phyloP scores from a whole-genome alignment of 2,329 filamentous ascomycete species.

The Fusarium anthophilum region DNA sequence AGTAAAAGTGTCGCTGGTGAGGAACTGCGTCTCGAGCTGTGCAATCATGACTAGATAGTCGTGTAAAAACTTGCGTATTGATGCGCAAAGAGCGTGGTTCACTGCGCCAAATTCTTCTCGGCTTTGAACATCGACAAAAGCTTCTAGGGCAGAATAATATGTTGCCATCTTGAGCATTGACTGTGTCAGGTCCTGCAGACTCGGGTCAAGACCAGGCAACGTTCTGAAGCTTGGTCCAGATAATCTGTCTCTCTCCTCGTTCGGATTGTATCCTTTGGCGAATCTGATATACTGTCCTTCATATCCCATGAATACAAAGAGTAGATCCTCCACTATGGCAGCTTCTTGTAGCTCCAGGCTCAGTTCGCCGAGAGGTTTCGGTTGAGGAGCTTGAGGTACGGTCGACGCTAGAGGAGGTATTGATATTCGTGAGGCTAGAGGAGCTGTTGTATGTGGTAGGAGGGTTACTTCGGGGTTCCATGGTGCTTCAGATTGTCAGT shows the following conservation, averaged over 20 bases:
- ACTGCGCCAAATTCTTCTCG: constrained; percentile 92
- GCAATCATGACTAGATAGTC: constrained; percentile 94
- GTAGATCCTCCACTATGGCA: constrained; percentile 85
- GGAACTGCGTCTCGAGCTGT: constrained; percentile 90
- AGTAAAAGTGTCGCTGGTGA: constrained; percentile 89
- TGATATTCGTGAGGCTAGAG: constrained; percentile 73
- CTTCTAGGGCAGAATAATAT: constrained; percentile 89
- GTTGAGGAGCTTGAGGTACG: constrained; percentile 75
- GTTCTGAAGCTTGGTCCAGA: constrained; percentile 84
- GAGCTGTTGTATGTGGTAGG: constrained; percentile 72
- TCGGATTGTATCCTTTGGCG: constrained; percentile 81
- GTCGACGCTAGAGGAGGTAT: constrained; percentile 78
- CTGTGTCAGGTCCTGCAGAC: constrained; percentile 83
- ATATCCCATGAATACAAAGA: constrained; percentile 98
- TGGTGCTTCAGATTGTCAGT: constrained; percentile 50
- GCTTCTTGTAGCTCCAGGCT: constrained; percentile 85
- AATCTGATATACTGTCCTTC: constrained; percentile 98
- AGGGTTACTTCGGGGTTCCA: constrained; percentile 87
- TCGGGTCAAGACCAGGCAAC: constrained; percentile 86
- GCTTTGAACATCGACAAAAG: constrained; percentile 94
- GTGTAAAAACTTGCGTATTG: constrained; percentile 88
- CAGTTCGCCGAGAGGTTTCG: constrained; percentile 75
- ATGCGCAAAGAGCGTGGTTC: constrained; percentile 95
- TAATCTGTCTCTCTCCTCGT: constrained; percentile 86
- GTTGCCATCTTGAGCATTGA: constrained; percentile 95